Evolutionary conservation across 768 basidiomycete genomes (phyloP).

Genomic region (Phanerodontia chrysosporium): DNA sequence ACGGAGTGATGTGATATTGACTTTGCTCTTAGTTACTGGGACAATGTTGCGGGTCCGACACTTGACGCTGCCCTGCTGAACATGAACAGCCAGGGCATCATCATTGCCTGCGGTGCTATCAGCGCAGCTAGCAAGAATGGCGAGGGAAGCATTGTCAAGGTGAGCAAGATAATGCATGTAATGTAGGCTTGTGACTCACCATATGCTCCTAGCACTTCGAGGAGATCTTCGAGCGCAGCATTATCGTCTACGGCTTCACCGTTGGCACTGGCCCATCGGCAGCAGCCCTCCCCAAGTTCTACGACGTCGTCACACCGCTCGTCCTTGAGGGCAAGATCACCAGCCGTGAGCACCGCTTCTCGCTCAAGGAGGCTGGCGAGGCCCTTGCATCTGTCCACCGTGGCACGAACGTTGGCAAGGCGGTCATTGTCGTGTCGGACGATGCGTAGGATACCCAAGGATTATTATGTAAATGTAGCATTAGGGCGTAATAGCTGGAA

Average conservation of each 20-base stretch:
- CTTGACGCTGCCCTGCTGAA: slow-evolving; percentile 11
- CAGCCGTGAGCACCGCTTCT: slow-evolving; percentile 8
- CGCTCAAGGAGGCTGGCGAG: slow-evolving; percentile 7
- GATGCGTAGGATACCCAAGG: not conserved
- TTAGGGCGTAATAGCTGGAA: not conserved
- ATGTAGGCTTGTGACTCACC: not conserved
- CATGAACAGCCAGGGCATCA: slow-evolving; percentile 6
- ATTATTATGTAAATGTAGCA: not conserved
- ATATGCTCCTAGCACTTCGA: slow-evolving; percentile 3
- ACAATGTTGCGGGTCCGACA: slow-evolving; percentile 7
- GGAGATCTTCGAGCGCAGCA: slow-evolving; percentile 14
- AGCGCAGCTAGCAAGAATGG: slow-evolving; percentile 9
- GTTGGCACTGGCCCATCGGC: slow-evolving; percentile 6
- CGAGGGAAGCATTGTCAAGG: slow-evolving; percentile 7
- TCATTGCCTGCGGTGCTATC: slow-evolving; percentile 12
- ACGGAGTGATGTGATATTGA: not conserved
- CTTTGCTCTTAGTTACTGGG: slow-evolving; percentile 11
- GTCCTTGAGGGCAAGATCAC: slow-evolving; percentile 11
- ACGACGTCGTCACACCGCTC: slow-evolving; percentile 7
- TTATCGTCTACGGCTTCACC: slow-evolving; percentile 8
- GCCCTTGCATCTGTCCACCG: slow-evolving; percentile 5
- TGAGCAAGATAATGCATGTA: not conserved
- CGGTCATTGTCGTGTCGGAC: slow-evolving; percentile 6
- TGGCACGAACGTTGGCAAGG: slow-evolving; percentile 7
- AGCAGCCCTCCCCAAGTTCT: slow-evolving; percentile 7